Evolutionary conservation across 176 grass and related monocot genomes (phyloP).

Genomic region (Aegilops speltoides): DNA sequence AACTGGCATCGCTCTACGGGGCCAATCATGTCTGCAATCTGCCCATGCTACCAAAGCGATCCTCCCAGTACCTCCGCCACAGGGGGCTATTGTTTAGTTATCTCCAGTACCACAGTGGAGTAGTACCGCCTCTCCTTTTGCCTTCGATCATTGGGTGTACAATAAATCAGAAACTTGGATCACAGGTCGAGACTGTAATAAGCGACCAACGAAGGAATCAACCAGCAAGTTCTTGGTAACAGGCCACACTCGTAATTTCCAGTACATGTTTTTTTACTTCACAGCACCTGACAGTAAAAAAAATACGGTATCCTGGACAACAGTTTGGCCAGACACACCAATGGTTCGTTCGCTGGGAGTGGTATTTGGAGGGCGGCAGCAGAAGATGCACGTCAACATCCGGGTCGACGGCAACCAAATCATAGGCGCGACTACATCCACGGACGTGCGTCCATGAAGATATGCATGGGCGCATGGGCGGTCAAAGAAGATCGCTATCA

Average conservation of each 20-base stretch:
- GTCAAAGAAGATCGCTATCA: slow-evolving; percentile 35
- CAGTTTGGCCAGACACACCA: neutral
- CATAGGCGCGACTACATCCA: neutral
- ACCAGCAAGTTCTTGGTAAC: neutral
- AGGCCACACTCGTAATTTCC: neutral
- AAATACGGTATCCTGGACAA: too few relatives aligned
- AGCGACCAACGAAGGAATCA: too few relatives aligned
- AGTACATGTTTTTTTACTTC: too few relatives aligned
- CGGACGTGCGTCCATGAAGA: slow-evolving; percentile 2
- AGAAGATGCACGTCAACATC: slow-evolving; percentile 17
- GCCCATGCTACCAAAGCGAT: slow-evolving; percentile 8
- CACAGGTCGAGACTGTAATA: neutral
- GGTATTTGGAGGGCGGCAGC: neutral
- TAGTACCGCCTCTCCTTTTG: neutral
- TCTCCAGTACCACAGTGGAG: neutral
- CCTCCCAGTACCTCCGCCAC: neutral
- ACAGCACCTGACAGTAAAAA: too few relatives aligned
- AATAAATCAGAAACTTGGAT: neutral
- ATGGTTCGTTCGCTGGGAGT: too few relatives aligned
- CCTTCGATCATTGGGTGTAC: neutral
- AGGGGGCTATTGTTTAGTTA: neutral
- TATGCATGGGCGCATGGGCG: neutral
- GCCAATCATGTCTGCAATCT: slow-evolving; percentile 41
- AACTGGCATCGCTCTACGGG: neutral
- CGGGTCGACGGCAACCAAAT: slow-evolving; percentile 6